Evolutionary conservation across 2,329 filamentous ascomycete species (phyloP).

Genomic region (Phoma herbarum): DNA sequence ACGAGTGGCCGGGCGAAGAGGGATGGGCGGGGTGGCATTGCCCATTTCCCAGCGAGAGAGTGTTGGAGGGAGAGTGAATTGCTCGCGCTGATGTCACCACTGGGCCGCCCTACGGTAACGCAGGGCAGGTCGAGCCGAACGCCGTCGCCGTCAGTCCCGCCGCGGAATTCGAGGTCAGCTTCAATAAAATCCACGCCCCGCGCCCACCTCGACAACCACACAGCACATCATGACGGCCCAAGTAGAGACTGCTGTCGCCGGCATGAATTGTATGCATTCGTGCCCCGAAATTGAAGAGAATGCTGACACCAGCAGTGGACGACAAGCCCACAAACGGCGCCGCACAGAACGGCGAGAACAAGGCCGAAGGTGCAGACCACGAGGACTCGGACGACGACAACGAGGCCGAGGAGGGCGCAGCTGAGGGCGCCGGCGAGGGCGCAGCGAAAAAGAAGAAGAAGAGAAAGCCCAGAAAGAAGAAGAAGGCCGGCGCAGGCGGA

Average conservation of each 20-base stretch:
- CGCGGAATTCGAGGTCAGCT: slow-evolving; percentile 28
- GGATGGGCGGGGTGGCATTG: slow-evolving; percentile 39
- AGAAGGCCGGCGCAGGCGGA: slow-evolving; percentile 57
- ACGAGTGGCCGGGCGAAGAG: slow-evolving; percentile 26
- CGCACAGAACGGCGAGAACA: slow-evolving; percentile 46
- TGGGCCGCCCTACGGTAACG: slow-evolving; percentile 3
- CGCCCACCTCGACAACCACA: slow-evolving; percentile 12
- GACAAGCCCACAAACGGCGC: slow-evolving; percentile 46
- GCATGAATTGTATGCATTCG: slow-evolving; percentile 47
- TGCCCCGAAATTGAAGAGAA: neutral
- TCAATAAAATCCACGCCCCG: slow-evolving; percentile 9
- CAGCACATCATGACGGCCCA: slow-evolving; percentile 49
- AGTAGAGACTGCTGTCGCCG: slow-evolving; percentile 49
- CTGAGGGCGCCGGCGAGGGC: slow-evolving; percentile 46
- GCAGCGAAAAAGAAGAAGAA: slow-evolving; percentile 81
- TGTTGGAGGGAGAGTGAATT: slow-evolving; percentile 2
- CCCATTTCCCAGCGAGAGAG: slow-evolving; percentile 28
- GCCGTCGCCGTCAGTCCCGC: neutral
- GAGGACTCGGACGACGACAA: slow-evolving; percentile 65
- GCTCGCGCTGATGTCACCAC: slow-evolving; percentile 38
- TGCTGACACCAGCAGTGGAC: slow-evolving; percentile 44
- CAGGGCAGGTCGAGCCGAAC: slow-evolving; percentile 25
- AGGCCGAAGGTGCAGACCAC: slow-evolving; percentile 59
- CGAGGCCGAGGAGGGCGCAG: slow-evolving; percentile 59
- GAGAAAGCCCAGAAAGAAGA: slow-evolving; percentile 79